These are phyloP conservation scores for Nicotiana tomentosiformis DNA, from an alignment of 257 asterid genomes.

Conservation along the genomic window DNA sequence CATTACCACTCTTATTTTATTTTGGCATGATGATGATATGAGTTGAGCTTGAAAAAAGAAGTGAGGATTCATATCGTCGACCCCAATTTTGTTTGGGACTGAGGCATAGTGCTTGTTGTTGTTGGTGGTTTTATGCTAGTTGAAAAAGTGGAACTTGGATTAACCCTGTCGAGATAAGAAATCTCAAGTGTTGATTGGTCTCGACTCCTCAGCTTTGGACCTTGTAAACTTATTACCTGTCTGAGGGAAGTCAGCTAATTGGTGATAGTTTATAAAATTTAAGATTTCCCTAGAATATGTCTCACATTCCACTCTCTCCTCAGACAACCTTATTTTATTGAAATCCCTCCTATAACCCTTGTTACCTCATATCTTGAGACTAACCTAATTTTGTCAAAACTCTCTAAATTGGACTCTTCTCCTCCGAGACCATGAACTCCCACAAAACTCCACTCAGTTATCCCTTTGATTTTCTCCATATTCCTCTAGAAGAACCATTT, in stretches of 20 bases:
- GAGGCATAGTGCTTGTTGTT: too few relatives aligned
- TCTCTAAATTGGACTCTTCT: not conserved
- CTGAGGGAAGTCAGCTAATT: not conserved
- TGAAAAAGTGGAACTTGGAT: too few relatives aligned
- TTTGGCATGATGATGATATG: too few relatives aligned
- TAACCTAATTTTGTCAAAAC: not conserved
- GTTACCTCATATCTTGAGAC: not conserved
- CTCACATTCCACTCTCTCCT: not conserved
- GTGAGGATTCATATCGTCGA: too few relatives aligned
- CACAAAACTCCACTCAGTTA: not conserved
- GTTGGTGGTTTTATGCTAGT: too few relatives aligned
- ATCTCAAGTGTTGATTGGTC: not conserved
- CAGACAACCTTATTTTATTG: not conserved
- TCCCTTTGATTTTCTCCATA: not conserved
- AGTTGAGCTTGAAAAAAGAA: too few relatives aligned
- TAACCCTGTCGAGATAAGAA: too few relatives aligned
- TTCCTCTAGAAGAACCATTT: not conserved
- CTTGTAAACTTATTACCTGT: not conserved
- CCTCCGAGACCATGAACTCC: not conserved
- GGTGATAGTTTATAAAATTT: not conserved
- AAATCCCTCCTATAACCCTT: not conserved
- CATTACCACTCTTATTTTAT: too few relatives aligned
- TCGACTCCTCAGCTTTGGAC: not conserved
- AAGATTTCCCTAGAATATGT: not conserved
- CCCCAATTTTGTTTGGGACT: too few relatives aligned